phyloP scores from a whole-genome alignment of 2,329 filamentous ascomycete species.

The Penicillium vulpinum region DNA sequence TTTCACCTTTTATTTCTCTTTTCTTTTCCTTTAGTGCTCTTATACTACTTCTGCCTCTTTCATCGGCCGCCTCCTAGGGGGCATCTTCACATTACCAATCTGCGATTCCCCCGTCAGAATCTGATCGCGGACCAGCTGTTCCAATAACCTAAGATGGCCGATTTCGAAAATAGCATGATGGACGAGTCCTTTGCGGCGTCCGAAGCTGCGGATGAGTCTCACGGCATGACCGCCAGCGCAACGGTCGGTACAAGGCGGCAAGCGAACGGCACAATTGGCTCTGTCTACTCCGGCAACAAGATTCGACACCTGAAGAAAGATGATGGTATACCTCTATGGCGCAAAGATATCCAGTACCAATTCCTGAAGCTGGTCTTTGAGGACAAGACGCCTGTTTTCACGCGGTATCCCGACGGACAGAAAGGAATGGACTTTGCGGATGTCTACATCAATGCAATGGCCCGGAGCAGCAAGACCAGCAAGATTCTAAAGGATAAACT shows the following conservation, averaged over 20 bases:
- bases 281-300: slow-evolving; percentile 68
- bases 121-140: neutral
- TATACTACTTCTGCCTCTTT: slow-evolving; percentile 8
- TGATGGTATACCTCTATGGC: slow-evolving; percentile 65
- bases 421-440: slow-evolving; percentile 80
- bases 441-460: slow-evolving; percentile 98
- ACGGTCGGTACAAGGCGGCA: slow-evolving; percentile 58
- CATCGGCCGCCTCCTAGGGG: slow-evolving; percentile 20
- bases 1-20: slow-evolving; percentile 7
- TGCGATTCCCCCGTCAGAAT: slow-evolving; percentile 2
- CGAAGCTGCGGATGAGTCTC: slow-evolving; percentile 40
- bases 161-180: slow-evolving; percentile 34
- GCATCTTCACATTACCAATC: slow-evolving; percentile 8
- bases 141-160: slow-evolving; percentile 31
- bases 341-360: slow-evolving; percentile 67
- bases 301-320: slow-evolving; percentile 68
- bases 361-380: slow-evolving; percentile 64
- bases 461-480: slow-evolving; percentile 96
- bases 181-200: slow-evolving; percentile 40
- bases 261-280: slow-evolving; percentile 65
- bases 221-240: slow-evolving; percentile 39
- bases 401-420: slow-evolving; percentile 82
- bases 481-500: slow-evolving; percentile 98
- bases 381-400: slow-evolving; percentile 70
- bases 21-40: slow-evolving; percentile 1